These are phyloP conservation scores for Debaryomyces nepalensis DNA, from an alignment of 1,139 yeast genomes.

Conservation along the genomic window DNA sequence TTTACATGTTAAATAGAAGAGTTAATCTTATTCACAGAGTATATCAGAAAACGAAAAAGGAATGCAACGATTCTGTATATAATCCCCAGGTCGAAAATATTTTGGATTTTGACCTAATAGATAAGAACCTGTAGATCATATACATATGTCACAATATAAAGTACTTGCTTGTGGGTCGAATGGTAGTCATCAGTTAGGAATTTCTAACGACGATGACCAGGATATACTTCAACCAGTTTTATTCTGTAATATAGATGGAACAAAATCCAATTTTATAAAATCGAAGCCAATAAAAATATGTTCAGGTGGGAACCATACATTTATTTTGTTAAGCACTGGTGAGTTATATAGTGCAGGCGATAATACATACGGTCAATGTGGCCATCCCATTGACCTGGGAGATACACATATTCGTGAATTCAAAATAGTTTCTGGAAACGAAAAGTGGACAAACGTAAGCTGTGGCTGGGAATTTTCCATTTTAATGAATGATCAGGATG, in stretches of 20 bases:
- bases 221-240: constrained; percentile 30
- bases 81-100: no score
- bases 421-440: constrained; percentile 30
- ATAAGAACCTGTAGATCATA: background rate
- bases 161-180: constrained; percentile 79
- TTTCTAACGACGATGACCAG: constrained; percentile 59
- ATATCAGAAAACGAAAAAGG: no score
- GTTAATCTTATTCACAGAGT: no score
- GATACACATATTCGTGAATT: constrained; percentile 20
- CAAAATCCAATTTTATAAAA: constrained; percentile 11
- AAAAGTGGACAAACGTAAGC: constrained; percentile 46
- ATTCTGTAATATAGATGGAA: constrained; percentile 23
- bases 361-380: constrained; percentile 61
- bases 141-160: constrained; percentile 21
- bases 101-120: background rate
- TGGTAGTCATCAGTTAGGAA: constrained; percentile 78
- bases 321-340: constrained; percentile 60
- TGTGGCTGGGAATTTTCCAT: constrained; percentile 85
- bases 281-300: constrained; percentile 45
- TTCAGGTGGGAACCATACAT: constrained; percentile 90
- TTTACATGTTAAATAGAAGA: no score
- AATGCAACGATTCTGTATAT: background rate
- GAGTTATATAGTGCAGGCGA: constrained; percentile 62
- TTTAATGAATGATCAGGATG: constrained; percentile 45
- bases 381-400: constrained; percentile 22